Base-by-base conservation (phyloP, 352 stramenopile species). In the Phytophthora tentaculata region DNA sequence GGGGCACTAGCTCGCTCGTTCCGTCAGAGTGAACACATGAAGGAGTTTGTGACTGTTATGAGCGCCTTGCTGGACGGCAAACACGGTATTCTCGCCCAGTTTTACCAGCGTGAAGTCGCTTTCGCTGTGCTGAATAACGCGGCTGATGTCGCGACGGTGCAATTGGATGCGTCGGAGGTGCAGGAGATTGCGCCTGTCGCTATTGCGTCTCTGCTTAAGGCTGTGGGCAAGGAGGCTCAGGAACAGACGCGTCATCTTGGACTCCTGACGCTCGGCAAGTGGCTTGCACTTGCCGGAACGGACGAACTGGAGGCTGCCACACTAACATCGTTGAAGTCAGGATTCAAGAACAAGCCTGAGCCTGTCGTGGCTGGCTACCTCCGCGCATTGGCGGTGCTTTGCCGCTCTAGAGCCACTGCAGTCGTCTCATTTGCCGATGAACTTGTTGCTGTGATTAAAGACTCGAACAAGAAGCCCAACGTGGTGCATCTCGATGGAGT, bases 81-180 rank as follows among this genome's bases (percentile, higher is more conserved):
- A 53, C 81, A 92, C 51, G 89, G 89, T 26, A 77, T 96, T 32
- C 68, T 96, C 29, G 89, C 89, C n/a, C 89, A 96, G 66, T 96
- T 95, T 45, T 96, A 95, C 68, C 85, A 92, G 73, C 86, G 89
- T 37, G 84, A 95, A 55, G 84, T 84, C 3, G 81, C 74, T 29
- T 95, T 86, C 29, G 72, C 71, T n/a, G 84, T 90, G 49, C 69
- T 96, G 1, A 78, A 74, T 5, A 69, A 91, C n/a, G 75, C 87
- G 1, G 81, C 78, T 0, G 81, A 90, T n/a, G 59, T 48, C 3
- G 56, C 67, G 1, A 63, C 69, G 0, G 60, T 56, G 0, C 74
- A 76, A 3, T 65, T 87, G 5, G 71, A 79, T 37, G 60, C 64
- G 17, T 70, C 65, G 1, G 69, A 79, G 49, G 62, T 68, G 14